Conservation (phyloP, 768 basidiomycete species). For the Kwoniella dejecticola region DNA sequence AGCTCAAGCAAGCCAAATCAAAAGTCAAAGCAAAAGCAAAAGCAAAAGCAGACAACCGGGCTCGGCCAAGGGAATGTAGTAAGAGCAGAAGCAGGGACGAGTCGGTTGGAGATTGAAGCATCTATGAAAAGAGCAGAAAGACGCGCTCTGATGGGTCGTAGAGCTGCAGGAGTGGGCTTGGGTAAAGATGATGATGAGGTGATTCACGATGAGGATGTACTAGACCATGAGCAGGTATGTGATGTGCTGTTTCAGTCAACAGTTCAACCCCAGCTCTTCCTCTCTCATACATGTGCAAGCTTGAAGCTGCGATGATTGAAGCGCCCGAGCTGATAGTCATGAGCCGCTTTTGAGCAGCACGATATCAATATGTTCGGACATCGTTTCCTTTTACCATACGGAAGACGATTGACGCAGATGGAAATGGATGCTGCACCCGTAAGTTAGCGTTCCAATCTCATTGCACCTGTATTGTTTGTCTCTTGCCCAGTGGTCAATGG, state of each 20-base stretch:
- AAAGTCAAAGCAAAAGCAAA: background rate
- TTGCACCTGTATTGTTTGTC: background rate
- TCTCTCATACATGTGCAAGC: no score
- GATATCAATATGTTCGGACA: conserved; percentile 46
- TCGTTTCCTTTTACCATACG: conserved; percentile 45
- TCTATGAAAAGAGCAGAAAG: conserved; percentile 19
- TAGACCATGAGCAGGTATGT: conserved; percentile 48
- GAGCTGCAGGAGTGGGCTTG: conserved; percentile 35
- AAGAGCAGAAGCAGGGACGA: background rate
- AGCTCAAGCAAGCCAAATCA: background rate
- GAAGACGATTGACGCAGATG: conserved; percentile 43
- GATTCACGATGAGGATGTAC: conserved; percentile 35
- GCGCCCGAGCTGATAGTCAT: no score
- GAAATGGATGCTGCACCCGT: conserved; percentile 47
- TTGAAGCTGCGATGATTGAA: no score
- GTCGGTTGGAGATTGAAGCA: conserved; percentile 1
- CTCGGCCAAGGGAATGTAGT: no score
- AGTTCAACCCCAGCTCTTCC: no score
- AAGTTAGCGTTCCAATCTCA: no score
- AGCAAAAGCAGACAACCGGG: background rate
- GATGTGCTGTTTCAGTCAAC: background rate
- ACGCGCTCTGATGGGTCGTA: conserved; percentile 38
- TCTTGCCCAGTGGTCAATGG: background rate
- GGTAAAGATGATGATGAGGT: conserved; percentile 38
- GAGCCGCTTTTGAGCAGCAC: conserved; percentile 14